Evolutionary conservation across 148 eudicot species (phyloP).

Genomic region (Nyssa sinensis): DNA sequence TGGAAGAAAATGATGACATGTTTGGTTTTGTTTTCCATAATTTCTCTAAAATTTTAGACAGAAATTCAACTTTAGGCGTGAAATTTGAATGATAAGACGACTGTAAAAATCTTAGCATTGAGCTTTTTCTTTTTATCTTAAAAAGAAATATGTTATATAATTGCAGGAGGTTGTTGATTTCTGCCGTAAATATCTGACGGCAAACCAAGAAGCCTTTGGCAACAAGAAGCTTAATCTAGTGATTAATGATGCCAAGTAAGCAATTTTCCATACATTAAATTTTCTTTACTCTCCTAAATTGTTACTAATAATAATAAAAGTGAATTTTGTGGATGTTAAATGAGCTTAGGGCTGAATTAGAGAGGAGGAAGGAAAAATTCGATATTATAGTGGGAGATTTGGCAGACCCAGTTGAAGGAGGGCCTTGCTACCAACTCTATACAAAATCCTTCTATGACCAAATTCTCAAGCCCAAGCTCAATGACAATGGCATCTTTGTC

Average conservation of each 20-base stretch:
- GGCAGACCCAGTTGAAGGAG: slow-evolving; percentile 89
- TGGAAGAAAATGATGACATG: too few relatives aligned
- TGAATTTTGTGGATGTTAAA: too few relatives aligned
- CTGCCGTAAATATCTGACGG: slow-evolving; percentile 56
- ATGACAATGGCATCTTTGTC: slow-evolving; percentile 58
- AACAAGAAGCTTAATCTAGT: slow-evolving; percentile 60
- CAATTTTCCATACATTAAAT: not conserved
- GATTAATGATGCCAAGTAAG: slow-evolving; percentile 78
- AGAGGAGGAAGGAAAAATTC: slow-evolving; percentile 53
- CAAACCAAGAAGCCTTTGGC: slow-evolving; percentile 59
- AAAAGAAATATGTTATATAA: not conserved
- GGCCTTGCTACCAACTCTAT: slow-evolving; percentile 83
- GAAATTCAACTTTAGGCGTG: too few relatives aligned
- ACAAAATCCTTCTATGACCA: slow-evolving; percentile 68
- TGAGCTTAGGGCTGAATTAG: slow-evolving; percentile 72
- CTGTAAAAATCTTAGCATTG: too few relatives aligned
- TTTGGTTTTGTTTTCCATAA: too few relatives aligned
- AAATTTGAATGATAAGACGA: too few relatives aligned
- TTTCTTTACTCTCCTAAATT: too few relatives aligned
- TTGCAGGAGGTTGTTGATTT: slow-evolving; percentile 85
- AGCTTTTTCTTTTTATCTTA: not conserved
- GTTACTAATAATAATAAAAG: too few relatives aligned
- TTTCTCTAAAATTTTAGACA: too few relatives aligned
- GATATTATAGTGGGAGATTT: slow-evolving; percentile 81
- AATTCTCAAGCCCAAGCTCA: slow-evolving; percentile 74